A percentile compares a stretch with the other conserved stretches of the same genome.
These are phyloP conservation scores for Candida fluviatilis DNA, from an alignment of 805 yeast genomes.

Conservation along the genomic window DNA sequence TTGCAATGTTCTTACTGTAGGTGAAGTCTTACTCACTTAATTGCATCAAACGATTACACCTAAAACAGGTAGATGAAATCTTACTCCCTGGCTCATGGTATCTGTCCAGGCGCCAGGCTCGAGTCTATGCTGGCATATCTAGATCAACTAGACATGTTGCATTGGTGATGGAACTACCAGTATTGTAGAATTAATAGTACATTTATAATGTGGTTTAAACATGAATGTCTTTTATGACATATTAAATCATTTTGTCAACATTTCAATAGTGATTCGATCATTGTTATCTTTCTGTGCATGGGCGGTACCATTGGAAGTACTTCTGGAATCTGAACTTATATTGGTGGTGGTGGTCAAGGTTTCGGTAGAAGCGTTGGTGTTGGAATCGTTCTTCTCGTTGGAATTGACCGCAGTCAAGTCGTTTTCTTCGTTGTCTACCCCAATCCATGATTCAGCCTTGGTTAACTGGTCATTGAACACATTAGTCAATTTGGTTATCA, in stretches of 20 bases:
- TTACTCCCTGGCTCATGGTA: too few relatives aligned
- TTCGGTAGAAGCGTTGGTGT: not conserved
- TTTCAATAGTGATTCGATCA: conserved; percentile 3
- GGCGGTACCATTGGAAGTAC: not conserved
- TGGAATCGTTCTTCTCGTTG: not conserved
- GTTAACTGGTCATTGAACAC: conserved; percentile 83
- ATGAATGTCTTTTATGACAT: not conserved
- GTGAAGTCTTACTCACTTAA: too few relatives aligned
- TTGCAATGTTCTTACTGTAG: too few relatives aligned
- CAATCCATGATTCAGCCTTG: conserved; percentile 82
- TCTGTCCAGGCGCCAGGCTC: too few relatives aligned
- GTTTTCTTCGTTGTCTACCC: conserved; percentile 31
- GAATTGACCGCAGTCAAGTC: conserved; percentile 4
- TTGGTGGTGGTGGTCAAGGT: not conserved
- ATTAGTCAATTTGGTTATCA: conserved; percentile 76
- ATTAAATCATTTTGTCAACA: conserved; percentile 1
- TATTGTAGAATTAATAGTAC: too few relatives aligned
- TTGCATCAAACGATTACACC: too few relatives aligned
- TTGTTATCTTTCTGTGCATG: not conserved
- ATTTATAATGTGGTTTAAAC: not conserved
- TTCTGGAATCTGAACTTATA: not conserved
- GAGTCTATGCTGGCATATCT: too few relatives aligned
- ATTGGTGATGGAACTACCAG: too few relatives aligned
- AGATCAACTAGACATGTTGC: not conserved
- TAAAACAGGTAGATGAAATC: too few relatives aligned